Evolutionary conservation across 352 stramenopile genomes (phyloP).

Genomic region (Globisporangium irregulare): DNA sequence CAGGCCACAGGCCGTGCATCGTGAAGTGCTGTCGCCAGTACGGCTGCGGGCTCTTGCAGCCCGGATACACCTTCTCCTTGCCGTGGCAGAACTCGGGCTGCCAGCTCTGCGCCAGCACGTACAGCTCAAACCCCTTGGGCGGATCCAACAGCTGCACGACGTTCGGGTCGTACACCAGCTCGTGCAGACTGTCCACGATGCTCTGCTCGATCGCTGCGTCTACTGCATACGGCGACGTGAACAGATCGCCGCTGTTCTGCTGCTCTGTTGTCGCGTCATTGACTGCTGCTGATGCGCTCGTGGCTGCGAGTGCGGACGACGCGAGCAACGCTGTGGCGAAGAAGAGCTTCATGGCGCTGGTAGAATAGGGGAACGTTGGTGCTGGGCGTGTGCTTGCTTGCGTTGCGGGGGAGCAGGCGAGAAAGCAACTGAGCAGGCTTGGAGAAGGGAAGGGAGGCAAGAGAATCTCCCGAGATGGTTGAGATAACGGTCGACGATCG

Average conservation of each 20-base stretch:
- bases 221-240: constrained; percentile 2
- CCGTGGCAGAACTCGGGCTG: constrained; percentile 81
- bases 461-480: background rate
- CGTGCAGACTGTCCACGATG: constrained; percentile 11
- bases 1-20: constrained; percentile 88
- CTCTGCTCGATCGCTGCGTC: constrained; percentile 5
- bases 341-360: constrained; percentile 1
- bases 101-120: constrained; percentile 91
- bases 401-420: background rate
- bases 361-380: background rate
- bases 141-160: constrained; percentile 18
- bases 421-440: background rate
- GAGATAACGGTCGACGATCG: background rate
- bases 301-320: background rate
- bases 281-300: background rate
- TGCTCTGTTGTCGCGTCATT: background rate
- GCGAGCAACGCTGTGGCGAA: background rate
- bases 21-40: constrained; percentile 88
- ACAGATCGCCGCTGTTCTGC: background rate
- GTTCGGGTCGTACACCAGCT: constrained; percentile 33
- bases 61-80: constrained; percentile 56
- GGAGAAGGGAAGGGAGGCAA: background rate
- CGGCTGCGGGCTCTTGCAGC: constrained; percentile 53
- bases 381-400: background rate
- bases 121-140: constrained; percentile 68